Conservation (phyloP, 371 early-diverging fungal genomes). For the Mucor sp. region DNA sequence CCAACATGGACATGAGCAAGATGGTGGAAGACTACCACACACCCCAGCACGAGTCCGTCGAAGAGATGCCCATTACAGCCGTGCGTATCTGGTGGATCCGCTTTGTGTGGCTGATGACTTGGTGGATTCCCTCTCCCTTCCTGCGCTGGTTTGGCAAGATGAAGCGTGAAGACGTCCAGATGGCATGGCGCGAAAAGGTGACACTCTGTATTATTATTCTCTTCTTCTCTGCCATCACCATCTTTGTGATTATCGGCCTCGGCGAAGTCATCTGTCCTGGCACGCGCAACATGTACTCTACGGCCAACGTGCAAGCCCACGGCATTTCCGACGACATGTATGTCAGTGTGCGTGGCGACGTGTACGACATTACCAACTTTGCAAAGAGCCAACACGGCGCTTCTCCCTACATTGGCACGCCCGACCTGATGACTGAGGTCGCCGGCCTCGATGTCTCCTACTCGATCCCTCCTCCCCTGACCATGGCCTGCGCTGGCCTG, state of each 20-base stretch:
- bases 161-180: constrained; percentile 82
- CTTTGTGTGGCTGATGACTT: constrained; percentile 86
- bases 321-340: constrained; percentile 51
- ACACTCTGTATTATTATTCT: constrained; percentile 90
- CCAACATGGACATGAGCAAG: constrained; percentile 58
- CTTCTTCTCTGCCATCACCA: constrained; percentile 73
- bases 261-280: constrained; percentile 88
- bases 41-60: constrained; percentile 58
- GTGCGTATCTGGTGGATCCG: constrained; percentile 84
- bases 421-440: constrained; percentile 61
- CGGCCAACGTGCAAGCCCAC: constrained; percentile 50
- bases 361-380: constrained; percentile 72
- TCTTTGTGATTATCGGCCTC: constrained; percentile 92
- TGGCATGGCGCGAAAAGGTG: constrained; percentile 98
- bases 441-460: constrained; percentile 70
- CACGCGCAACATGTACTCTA: constrained; percentile 65
- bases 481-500: constrained; percentile 55
- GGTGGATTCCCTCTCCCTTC: constrained; percentile 83
- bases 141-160: constrained; percentile 72
- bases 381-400: constrained; percentile 53
- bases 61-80: constrained; percentile 56
- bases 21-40: constrained; percentile 53
- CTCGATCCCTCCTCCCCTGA: constrained; percentile 77
- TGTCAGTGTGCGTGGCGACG: constrained; percentile 70
- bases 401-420: constrained; percentile 43